A percentile compares a stretch with the other conserved stretches of the same genome.
phyloP scores from a whole-genome alignment of 2,329 filamentous ascomycete species.

The Ophiostoma angusticollis region DNA sequence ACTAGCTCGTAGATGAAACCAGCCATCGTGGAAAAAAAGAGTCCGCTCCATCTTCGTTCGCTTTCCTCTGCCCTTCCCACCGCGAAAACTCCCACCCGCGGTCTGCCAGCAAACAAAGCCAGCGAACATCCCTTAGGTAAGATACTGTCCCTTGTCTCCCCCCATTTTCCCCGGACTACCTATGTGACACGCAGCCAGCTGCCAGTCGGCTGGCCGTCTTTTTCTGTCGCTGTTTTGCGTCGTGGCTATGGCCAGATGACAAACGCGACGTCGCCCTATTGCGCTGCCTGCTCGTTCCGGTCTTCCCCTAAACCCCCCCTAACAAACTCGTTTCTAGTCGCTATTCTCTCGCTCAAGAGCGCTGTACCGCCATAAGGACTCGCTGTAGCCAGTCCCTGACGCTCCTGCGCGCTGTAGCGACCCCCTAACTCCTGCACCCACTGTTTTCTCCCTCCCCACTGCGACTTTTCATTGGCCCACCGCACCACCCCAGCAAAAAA shows the following conservation, averaged over 20 bases:
- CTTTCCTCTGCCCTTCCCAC: constrained; percentile 6
- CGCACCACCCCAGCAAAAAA: not conserved
- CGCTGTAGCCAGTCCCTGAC: not conserved
- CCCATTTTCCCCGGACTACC: constrained; percentile 7
- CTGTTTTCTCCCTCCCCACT: not conserved
- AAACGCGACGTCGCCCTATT: constrained; percentile 13
- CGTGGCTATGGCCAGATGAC: constrained; percentile 15
- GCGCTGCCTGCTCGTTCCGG: constrained; percentile 11
- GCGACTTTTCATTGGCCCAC: not conserved
- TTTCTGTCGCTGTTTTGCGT: constrained; percentile 8
- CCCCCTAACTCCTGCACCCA: not conserved
- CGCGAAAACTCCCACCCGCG: constrained; percentile 8
- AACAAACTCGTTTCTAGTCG: not conserved
- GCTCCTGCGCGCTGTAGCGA: not conserved
- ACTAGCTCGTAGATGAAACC: constrained; percentile 11
- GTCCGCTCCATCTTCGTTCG: not conserved
- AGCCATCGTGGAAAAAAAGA: constrained; percentile 5
- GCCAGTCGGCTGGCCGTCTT: not conserved
- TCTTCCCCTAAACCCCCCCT: not conserved
- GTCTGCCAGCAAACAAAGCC: constrained; percentile 11
- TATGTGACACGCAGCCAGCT: constrained; percentile 16
- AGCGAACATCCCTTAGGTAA: constrained; percentile 22
- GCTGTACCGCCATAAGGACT: no score
- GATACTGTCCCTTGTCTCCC: no score
- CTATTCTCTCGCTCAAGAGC: no score